Evolutionary conservation across 495 filamentous ascomycete species (phyloP).

Genomic region (Daldinia bambusicola): DNA sequence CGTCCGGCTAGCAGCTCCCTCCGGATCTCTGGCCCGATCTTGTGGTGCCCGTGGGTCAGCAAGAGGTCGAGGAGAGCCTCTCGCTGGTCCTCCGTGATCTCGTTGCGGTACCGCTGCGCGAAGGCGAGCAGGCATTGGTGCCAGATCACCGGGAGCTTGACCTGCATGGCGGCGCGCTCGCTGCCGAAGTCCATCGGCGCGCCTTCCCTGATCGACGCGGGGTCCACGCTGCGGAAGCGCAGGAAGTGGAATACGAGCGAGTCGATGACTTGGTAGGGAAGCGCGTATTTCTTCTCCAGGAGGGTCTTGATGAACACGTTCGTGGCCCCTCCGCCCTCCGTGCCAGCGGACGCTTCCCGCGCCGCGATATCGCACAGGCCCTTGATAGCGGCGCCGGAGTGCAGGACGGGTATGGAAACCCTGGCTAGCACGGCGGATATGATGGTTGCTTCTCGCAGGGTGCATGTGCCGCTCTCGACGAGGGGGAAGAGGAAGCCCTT

Average conservation of each 20-base stretch:
- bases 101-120: conserved; percentile 90
- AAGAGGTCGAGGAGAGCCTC: conserved; percentile 91
- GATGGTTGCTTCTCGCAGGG: conserved; percentile 90
- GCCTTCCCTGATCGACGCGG: conserved; percentile 51
- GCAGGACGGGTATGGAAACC: conserved; percentile 73
- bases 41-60: conserved; percentile 84
- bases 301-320: conserved; percentile 93
- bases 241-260: conserved; percentile 96
- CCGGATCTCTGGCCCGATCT: conserved; percentile 90
- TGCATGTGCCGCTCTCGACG: conserved; percentile 68
- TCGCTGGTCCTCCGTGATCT: conserved; percentile 74
- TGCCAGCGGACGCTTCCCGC: conserved; percentile 75
- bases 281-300: conserved; percentile 95
- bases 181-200: conserved; percentile 60
- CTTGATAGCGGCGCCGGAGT: conserved; percentile 91
- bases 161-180: conserved; percentile 60
- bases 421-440: conserved; percentile 82
- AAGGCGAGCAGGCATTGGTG: conserved; percentile 86
- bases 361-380: conserved; percentile 92
- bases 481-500: conserved; percentile 95
- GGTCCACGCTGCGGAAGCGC: conserved; percentile 75
- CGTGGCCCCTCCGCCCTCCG: conserved; percentile 81
- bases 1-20: conserved; percentile 90
- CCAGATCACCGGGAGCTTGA: conserved; percentile 85
- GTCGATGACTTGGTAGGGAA: conserved; percentile 90